Evolutionary conservation across 1,139 yeast species (phyloP).

Genomic region (Taiozyma sp.): DNA sequence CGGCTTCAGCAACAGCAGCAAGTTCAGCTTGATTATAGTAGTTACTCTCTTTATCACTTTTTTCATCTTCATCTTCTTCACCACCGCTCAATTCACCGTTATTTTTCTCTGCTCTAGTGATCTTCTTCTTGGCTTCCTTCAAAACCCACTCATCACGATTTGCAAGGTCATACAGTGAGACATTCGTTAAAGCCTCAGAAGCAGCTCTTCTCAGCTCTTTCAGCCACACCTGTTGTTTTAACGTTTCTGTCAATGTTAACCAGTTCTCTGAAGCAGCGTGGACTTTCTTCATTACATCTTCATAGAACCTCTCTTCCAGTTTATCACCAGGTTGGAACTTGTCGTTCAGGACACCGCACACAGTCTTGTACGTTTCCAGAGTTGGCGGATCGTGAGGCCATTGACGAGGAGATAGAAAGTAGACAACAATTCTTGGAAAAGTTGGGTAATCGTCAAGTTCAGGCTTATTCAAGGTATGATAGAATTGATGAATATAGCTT

Average conservation of each 20-base stretch:
- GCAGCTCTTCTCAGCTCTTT: constrained; percentile 40
- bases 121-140: constrained; percentile 24
- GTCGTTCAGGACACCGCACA: constrained; percentile 24
- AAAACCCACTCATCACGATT: constrained; percentile 34
- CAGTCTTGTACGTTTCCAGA: constrained; percentile 32
- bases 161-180: constrained; percentile 37
- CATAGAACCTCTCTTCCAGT: constrained; percentile 10
- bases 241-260: constrained; percentile 30
- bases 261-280: constrained; percentile 39
- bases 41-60: constrained; percentile 1
- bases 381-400: constrained; percentile 50
- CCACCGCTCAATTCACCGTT: constrained; percentile 3
- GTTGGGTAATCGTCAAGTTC: constrained; percentile 37
- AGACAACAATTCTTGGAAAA: constrained; percentile 41
- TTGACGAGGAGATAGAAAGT: constrained; percentile 35
- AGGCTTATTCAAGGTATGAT: constrained; percentile 33
- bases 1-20: constrained; percentile 24
- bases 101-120: constrained; percentile 3
- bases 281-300: constrained; percentile 27
- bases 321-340: constrained; percentile 10
- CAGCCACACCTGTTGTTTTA: constrained; percentile 34
- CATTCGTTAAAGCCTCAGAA: constrained; percentile 34
- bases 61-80: constrained; percentile 1
- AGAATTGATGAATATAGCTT: constrained; percentile 29
- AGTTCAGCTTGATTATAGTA: constrained; percentile 18